Evolutionary conservation across 306 rosid species (phyloP), one percentile per base, ranked within the genome.

Genomic region (Quillaja saponaria): DNA sequence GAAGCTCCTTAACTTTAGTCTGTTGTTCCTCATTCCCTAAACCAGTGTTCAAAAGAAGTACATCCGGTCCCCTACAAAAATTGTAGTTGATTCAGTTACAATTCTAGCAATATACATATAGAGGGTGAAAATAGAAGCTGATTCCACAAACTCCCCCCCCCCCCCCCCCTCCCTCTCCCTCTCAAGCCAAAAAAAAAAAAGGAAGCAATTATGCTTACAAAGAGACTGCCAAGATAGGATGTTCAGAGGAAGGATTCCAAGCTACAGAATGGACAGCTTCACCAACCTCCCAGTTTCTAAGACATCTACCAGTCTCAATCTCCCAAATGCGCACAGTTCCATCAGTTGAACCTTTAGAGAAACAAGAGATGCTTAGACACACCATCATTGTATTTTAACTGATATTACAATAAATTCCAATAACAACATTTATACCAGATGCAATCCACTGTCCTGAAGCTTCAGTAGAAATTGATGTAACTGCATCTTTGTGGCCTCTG

Each of bases 401-500:
- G 18, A 56, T 42, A 74, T 68, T 37, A 47, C 62, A 64, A 71
- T 33, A 55, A 63, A 34, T 25, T 44, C 47, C 16, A 56, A 34
- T 31, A 71, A 37, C 54, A 47, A 16, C 63, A 57, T 59, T 45
- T 79, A 69, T 61, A 89, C 99, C 99, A 69, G 99, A 92, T 67
- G 96, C 99, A 85, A 92, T 76, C 99, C 96, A 87, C 73, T 92
- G 95, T 48, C 99, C 96, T 6, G 92, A 84, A 62, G 92, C 67
- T 59, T 87, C 94, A 17, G 80, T 65, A 18, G 96, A 86, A 61
- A 92, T 73, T 64, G 96, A 92, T 57, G 86, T 66, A 69, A 92
- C 99, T 41, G 86, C 88, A 71, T 76, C 99, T 44, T 72, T 78
- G 55, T 89, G 99, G 71, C 99, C 96, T 82, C 68, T 85, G 68